Evolutionary conservation across 108 stramenopile species (phyloP).

Genomic region (Cyclostephanos invisitatus): DNA sequence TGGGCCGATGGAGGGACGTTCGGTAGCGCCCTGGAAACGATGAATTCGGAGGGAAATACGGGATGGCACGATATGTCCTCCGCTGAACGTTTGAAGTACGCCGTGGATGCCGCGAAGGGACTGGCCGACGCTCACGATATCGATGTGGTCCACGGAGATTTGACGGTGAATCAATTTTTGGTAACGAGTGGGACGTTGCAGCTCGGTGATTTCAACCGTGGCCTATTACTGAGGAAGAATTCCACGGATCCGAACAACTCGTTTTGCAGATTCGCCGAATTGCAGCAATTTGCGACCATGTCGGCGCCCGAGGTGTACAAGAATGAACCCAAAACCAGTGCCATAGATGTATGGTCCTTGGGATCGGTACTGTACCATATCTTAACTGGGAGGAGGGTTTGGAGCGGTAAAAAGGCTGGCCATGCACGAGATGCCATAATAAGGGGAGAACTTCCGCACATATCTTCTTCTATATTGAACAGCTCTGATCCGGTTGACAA

Average conservation of each 20-base stretch:
- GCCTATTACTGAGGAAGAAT: constrained; percentile 16
- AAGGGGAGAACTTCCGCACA: constrained; percentile 11
- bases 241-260: constrained; percentile 10
- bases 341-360: constrained; percentile 29
- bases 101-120: constrained; percentile 22
- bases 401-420: constrained; percentile 10
- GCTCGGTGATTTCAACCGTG: constrained; percentile 29
- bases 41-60: neutral
- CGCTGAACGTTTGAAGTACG: constrained; percentile 19
- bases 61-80: neutral
- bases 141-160: constrained; percentile 32
- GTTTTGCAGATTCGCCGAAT: constrained; percentile 16
- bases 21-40: neutral
- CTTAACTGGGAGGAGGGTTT: constrained; percentile 35
- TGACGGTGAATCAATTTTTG: constrained; percentile 35
- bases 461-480: constrained; percentile 13
- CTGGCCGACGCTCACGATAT: constrained; percentile 19
- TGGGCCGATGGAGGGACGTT: constrained; percentile 17
- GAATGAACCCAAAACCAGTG: constrained; percentile 11
- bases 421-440: constrained; percentile 18
- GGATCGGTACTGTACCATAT: constrained; percentile 22
- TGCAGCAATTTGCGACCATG: constrained; percentile 3
- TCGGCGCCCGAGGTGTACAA: constrained; percentile 34
- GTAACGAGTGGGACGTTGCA: constrained; percentile 2
- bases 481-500: constrained; percentile 20